Evolutionary conservation across 2,329 filamentous ascomycete genomes (phyloP).

Genomic region (Beauveria pseudobassiana): DNA sequence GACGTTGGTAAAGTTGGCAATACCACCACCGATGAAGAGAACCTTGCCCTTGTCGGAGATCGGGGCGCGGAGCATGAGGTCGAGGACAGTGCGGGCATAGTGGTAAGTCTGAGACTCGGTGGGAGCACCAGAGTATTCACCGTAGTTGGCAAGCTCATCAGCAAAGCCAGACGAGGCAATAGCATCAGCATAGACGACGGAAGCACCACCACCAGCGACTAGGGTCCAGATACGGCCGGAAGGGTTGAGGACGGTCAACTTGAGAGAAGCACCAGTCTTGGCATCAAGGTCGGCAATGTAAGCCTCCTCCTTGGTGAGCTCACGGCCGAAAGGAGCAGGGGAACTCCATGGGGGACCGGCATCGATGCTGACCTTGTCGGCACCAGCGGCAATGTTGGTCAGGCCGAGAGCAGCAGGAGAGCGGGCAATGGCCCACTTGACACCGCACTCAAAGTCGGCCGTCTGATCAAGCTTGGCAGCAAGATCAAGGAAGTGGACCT

Average conservation of each 20-base stretch:
- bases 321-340: constrained; percentile 97
- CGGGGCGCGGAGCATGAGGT: constrained; percentile 93
- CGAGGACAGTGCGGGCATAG: constrained; percentile 94
- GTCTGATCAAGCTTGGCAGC: constrained; percentile 99
- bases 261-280: constrained; percentile 98
- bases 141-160: constrained; percentile 96
- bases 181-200: constrained; percentile 96
- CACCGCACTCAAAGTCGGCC: constrained; percentile 97
- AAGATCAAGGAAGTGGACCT: constrained; percentile 96
- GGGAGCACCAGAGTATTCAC: constrained; percentile 97
- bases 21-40: constrained; percentile 98
- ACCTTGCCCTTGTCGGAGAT: constrained; percentile 87
- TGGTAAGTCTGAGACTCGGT: constrained; percentile 99
- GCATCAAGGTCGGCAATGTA: constrained; percentile 98
- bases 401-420: constrained; percentile 83
- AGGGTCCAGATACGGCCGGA: constrained; percentile 94
- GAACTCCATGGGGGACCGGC: constrained; percentile 98
- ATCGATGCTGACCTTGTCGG: constrained; percentile 82
- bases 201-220: constrained; percentile 98
- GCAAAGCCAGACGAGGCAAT: constrained; percentile 95
- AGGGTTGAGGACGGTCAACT: constrained; percentile 92
- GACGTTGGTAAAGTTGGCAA: constrained; percentile 99
- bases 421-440: constrained; percentile 96
- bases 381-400: constrained; percentile 55
- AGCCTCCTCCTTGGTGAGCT: constrained; percentile 96